Percentiles rank a stretch among this genome's conserved stretches.
Conservation (phyloP, 2,329 filamentous ascomycete species). For the Alternaria gaisen region DNA sequence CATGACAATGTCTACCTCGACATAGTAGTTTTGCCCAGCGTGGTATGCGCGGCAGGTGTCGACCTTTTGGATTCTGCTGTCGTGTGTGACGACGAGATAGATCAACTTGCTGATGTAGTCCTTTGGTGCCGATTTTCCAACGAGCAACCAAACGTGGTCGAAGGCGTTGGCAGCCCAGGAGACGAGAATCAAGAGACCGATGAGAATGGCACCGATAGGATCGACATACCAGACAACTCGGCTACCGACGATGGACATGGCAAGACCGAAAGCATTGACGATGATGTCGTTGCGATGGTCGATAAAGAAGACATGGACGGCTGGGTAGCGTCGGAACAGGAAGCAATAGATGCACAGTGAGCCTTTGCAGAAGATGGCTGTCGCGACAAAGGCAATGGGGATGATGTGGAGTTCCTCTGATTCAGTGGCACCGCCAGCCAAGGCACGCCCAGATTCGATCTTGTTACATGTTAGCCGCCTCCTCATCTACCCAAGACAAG, state of each 20-base stretch:
- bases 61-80: conserved; percentile 64
- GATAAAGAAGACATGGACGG: conserved; percentile 66
- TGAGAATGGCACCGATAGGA: conserved; percentile 67
- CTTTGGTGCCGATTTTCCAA: conserved; percentile 68
- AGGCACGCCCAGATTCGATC: conserved; percentile 65
- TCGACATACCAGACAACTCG: conserved; percentile 68
- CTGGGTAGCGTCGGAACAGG: conserved; percentile 62
- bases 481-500: conserved; percentile 7
- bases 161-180: conserved; percentile 69
- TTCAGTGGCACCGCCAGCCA: conserved; percentile 57
- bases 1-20: conserved; percentile 70
- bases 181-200: conserved; percentile 68
- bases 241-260: conserved; percentile 65
- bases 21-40: conserved; percentile 68
- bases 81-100: conserved; percentile 65
- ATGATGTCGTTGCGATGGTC: conserved; percentile 67
- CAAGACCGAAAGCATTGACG: conserved; percentile 64
- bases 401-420: conserved; percentile 61
- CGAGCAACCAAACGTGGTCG: conserved; percentile 69
- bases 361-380: conserved; percentile 61
- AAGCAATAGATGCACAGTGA: conserved; percentile 65
- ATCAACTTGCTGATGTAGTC: conserved; percentile 66
- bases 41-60: conserved; percentile 70
- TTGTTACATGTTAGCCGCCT: conserved; percentile 41
- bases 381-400: conserved; percentile 63